phyloP scores from a whole-genome alignment of 305 asterid species.

The Fraxinus platypoda region DNA sequence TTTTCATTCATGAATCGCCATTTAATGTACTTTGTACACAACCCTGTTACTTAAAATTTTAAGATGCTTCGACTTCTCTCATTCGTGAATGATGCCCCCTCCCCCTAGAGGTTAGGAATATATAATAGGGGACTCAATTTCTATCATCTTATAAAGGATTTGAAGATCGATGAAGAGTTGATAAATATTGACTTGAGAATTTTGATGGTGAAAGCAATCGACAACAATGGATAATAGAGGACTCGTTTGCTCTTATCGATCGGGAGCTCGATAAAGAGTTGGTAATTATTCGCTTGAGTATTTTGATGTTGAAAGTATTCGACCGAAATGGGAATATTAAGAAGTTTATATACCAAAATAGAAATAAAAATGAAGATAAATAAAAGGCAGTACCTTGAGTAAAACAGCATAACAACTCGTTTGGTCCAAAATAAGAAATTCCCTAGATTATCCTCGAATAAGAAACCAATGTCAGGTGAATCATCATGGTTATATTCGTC shows the following conservation, averaged over 20 bases:
- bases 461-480: not conserved
- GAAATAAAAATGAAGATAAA: not conserved
- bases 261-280: not conserved
- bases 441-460: constrained; percentile 21
- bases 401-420: constrained; percentile 37
- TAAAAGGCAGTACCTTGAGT: constrained; percentile 17
- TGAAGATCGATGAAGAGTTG: not conserved
- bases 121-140: not conserved
- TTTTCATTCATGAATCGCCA: not conserved
- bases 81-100: not conserved
- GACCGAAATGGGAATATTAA: not conserved
- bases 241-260: not conserved
- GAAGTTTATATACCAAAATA: not conserved
- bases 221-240: not conserved
- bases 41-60: not conserved
- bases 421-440: not conserved
- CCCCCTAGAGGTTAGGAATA: not conserved
- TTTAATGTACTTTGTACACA: not conserved
- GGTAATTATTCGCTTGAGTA: not conserved
- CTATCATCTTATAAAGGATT: not conserved
- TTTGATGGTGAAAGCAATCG: not conserved
- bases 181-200: not conserved
- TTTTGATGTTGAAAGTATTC: not conserved
- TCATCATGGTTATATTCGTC: constrained; percentile 3
- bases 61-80: not conserved